Conservation (phyloP, 2,329 filamentous ascomycete genomes). For the Sarocladiaceae sp. region DNA sequence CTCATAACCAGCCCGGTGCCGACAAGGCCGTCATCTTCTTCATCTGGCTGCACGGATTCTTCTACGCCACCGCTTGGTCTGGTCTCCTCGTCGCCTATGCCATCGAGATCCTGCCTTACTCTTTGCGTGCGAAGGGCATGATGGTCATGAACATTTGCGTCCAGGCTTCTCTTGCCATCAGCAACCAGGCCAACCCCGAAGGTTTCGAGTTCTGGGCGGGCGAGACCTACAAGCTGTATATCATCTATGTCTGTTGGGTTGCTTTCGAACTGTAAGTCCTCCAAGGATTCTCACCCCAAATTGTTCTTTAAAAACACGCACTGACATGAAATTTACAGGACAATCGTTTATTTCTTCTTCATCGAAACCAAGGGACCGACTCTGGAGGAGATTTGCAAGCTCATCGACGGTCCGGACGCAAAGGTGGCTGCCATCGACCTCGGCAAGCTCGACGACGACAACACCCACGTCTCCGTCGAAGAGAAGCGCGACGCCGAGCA, state of each 20-base stretch:
- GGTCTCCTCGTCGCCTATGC: constrained; percentile 20
- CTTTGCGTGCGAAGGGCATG: constrained; percentile 20
- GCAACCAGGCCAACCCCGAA: constrained; percentile 17
- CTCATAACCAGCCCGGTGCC: constrained; percentile 30
- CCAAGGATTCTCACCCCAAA: too few relatives aligned
- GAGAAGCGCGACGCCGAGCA: constrained; percentile 1
- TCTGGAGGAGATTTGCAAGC: constrained; percentile 62
- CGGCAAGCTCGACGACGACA: constrained; percentile 40
- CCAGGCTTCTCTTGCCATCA: constrained; percentile 14
- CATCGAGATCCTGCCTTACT: constrained; percentile 22
- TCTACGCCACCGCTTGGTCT: constrained; percentile 21
- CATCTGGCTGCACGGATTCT: constrained; percentile 43
- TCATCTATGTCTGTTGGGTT: constrained; percentile 11
- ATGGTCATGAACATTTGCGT: constrained; percentile 18
- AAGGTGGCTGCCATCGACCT: constrained; percentile 41
- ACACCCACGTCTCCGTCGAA: neutral
- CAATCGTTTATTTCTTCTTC: constrained; percentile 46
- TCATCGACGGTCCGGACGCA: constrained; percentile 60
- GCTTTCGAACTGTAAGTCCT: neutral
- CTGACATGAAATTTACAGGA: neutral
- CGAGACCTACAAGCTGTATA: constrained; percentile 12
- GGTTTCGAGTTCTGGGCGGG: constrained; percentile 16
- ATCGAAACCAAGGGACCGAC: constrained; percentile 61
- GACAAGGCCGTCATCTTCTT: constrained; percentile 47
- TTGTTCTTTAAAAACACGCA: neutral